Base-by-base conservation (phyloP, 495 filamentous ascomycete species). In the Aspergillus bridgeri region DNA sequence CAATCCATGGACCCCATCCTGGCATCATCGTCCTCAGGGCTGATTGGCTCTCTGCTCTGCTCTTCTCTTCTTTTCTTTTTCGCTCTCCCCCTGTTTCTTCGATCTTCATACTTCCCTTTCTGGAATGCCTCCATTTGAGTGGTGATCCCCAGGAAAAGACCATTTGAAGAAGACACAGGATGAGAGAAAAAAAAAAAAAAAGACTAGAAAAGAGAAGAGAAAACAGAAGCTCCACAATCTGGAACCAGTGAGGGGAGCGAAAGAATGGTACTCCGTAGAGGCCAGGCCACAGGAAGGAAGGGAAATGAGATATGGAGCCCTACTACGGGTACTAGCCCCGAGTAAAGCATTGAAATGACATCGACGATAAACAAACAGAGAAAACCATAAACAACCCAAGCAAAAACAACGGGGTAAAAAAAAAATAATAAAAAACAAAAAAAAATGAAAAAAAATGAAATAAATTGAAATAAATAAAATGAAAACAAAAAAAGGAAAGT, bases 381-480 rank as follows among this genome's bases (percentile, higher is more conserved):
- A 50, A 3, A 13, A 24, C 1, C 48, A 50, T 22, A 47, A 19
- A 19, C 18, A 47, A 47, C 20, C 3, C 1, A 24, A 24, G 7
- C 18, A 21, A 50, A 50, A 47, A 6, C n/a, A 47, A 47, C 6
- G 7, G 42, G 42, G 5, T 45, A 20, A 42, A 43, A 24, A 60
- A 33, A 29, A 20, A 51, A 55, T 22, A 51, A 27, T 3, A 23
- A n/a, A 53, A 15, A 19, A 44, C n/a, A 25, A 53, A 27, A 53
- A 24, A 21, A 42, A 29, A 13, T 44, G 48, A 53, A 49, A 54
- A 11, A 3, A 50, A 42, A 48, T 42, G 51, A 47, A 53, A 21
- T 47, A 50, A 38, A 45, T 22, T 18, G 46, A 51, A 51, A 29
- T 48, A 54, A 56, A 49, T 20, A 38, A 56, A 46, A 44, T 29